Conservation (phyloP, 805 yeast genomes). For the Hanseniaspora meyeri region DNA sequence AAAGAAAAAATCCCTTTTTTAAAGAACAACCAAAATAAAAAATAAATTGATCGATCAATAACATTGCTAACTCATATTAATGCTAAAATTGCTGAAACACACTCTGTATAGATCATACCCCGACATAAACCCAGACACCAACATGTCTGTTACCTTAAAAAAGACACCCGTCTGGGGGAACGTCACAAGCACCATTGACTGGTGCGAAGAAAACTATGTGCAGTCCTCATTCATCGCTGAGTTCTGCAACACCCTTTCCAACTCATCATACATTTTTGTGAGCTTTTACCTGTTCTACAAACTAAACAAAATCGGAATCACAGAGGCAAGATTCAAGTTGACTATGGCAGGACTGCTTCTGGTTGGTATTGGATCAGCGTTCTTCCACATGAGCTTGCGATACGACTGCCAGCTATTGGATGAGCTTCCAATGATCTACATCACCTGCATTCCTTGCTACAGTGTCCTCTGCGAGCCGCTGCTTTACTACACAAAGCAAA, state of each 20-base stretch:
- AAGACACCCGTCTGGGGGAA: constrained; percentile 54
- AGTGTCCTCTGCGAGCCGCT: constrained; percentile 54
- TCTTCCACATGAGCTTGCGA: constrained; percentile 88
- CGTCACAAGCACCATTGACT: constrained; percentile 89
- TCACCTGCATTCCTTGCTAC: constrained; percentile 92
- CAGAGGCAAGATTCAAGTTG: constrained; percentile 55
- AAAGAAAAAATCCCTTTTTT: no score
- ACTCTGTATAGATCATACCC: constrained; percentile 2
- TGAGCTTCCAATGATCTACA: constrained; percentile 96
- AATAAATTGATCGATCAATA: no score
- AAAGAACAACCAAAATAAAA: background rate
- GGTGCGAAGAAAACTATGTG: constrained; percentile 97
- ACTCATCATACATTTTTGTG: constrained; percentile 48
- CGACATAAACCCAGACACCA: background rate
- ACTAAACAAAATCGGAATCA: constrained; percentile 30
- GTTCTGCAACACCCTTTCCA: constrained; percentile 75
- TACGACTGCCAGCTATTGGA: constrained; percentile 86
- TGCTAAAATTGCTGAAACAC: background rate
- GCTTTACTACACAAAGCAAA: background rate
- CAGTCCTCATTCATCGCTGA: constrained; percentile 80
- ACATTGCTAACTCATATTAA: background rate
- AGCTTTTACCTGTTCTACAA: constrained; percentile 53
- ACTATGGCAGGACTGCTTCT: constrained; percentile 69
- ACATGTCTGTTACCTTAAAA: constrained; percentile 40
- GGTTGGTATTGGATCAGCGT: constrained; percentile 90